Conservation (phyloP, 2,329 filamentous ascomycete species). For the Colletotrichum echinochloae region DNA sequence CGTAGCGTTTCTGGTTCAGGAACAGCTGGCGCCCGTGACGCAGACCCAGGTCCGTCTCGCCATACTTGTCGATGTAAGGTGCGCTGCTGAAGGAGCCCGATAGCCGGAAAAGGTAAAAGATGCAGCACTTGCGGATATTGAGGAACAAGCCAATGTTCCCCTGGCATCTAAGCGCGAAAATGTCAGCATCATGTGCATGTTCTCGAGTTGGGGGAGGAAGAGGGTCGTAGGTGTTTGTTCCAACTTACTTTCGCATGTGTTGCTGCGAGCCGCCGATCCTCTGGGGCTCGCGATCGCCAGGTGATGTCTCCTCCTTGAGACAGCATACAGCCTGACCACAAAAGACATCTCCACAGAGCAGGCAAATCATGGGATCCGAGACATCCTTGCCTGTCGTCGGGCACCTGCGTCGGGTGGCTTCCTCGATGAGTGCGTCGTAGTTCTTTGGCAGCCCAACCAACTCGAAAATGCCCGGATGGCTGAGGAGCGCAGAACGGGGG, state of each 20-base stretch:
- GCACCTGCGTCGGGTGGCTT: conserved; percentile 85
- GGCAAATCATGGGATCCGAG: conserved; percentile 88
- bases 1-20: conserved; percentile 93
- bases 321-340: conserved; percentile 96
- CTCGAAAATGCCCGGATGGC: conserved; percentile 94
- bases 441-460: conserved; percentile 91
- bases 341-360: conserved; percentile 97
- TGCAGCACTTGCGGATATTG: conserved; percentile 95
- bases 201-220: too few relatives aligned
- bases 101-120: conserved; percentile 85
- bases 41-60: conserved; percentile 93
- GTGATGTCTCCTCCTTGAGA: conserved; percentile 69
- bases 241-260: conserved; percentile 83
- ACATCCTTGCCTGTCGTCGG: conserved; percentile 93
- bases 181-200: neutral
- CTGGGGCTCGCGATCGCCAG: conserved; percentile 54
- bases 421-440: conserved; percentile 92
- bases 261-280: conserved; percentile 87
- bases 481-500: conserved; percentile 62
- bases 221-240: neutral
- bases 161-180: conserved; percentile 74
- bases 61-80: conserved; percentile 95
- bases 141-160: conserved; percentile 93
- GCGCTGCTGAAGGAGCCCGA: conserved; percentile 88
- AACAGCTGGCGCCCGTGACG: conserved; percentile 89